These are phyloP conservation scores for Cercospora zeae-maydis DNA, from an alignment of 2,329 filamentous ascomycete genomes.

Conservation along the genomic window DNA sequence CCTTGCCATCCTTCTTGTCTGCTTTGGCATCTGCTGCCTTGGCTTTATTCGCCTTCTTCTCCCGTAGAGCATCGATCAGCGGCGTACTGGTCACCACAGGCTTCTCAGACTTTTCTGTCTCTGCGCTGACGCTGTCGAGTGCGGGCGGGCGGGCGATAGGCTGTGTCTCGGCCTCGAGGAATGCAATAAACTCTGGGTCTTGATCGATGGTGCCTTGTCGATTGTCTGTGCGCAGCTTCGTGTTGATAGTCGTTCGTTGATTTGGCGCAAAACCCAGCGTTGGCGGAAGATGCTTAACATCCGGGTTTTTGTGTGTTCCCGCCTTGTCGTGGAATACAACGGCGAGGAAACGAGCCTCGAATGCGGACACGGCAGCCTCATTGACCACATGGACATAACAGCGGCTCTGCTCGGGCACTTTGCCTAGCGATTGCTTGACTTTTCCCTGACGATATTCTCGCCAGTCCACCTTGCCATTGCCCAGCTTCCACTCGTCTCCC, in stretches of 20 bases:
- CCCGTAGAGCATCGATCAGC: conserved; percentile 81
- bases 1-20: conserved; percentile 35
- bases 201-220: conserved; percentile 94
- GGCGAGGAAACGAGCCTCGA: conserved; percentile 68
- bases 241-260: conserved; percentile 69
- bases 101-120: conserved; percentile 46
- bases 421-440: conserved; percentile 73
- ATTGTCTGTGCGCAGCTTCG: conserved; percentile 71
- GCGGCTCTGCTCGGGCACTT: conserved; percentile 74
- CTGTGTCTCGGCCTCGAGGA: conserved; percentile 82
- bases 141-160: conserved; percentile 55
- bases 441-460: conserved; percentile 70
- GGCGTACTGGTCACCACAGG: conserved; percentile 77
- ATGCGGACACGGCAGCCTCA: conserved; percentile 60
- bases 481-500: conserved; percentile 75
- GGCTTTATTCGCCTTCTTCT: conserved; percentile 47
- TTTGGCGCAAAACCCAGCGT: conserved; percentile 78
- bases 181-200: conserved; percentile 91
- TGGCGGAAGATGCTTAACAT: conserved; percentile 69
- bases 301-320: conserved; percentile 66
- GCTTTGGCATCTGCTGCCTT: conserved; percentile 32
- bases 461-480: conserved; percentile 84
- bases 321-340: conserved; percentile 77
- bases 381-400: conserved; percentile 80
- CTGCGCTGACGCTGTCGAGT: conserved; percentile 49